Base-by-base conservation (phyloP, 257 asterid genomes). In the Penstemon newberryi region DNA sequence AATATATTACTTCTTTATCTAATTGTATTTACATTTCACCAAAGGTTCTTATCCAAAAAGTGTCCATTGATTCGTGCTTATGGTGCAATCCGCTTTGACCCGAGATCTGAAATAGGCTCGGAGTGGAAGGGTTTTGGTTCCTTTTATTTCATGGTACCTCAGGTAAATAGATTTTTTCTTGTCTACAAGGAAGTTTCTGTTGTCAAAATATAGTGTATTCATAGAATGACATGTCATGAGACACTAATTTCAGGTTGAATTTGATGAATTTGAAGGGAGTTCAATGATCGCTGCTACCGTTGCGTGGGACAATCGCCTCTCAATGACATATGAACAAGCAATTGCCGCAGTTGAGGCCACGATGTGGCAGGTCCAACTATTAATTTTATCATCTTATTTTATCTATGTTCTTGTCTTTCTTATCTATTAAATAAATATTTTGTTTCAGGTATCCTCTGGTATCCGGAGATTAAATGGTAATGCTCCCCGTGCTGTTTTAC, bases 121-220 rank as follows among this genome's bases (percentile, higher is more conserved):
- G 99, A 93, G 83, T 93, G 99, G 99, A 68, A 77, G 75, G 87
- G 81, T 73, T 93, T 93, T 60, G 97, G 97, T 63, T 90, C 97
- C 40, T 93, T 93, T 74, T 93, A 88, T 76, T 93, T 90, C 74
- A 82, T 87, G 92, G 91, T 93, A 69, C 99, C 99, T 77, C 97
- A 88, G 91, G 96, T 89, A 80, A 55, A 55, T 57, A 25, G 13
- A 38, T 44, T 41, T 10, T 40, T 39, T 66, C 37, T 51, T 63
- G 63, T 65, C 43, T 46, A 19, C 37, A 10, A 45, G 51, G 44
- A 60, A 54, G 63, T 38, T 64, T 33, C 51, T 19, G 5, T 41
- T 62, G 12, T 41, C 0, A 46, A 68, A 56, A 25, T 46, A 0
- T 40, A 5, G 15, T 46, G n/a, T 25, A 25, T 25, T 25, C 12